Evolutionary conservation across 192 early-diverging fungal species (phyloP).

Genomic region (Entomortierella parvispora): DNA sequence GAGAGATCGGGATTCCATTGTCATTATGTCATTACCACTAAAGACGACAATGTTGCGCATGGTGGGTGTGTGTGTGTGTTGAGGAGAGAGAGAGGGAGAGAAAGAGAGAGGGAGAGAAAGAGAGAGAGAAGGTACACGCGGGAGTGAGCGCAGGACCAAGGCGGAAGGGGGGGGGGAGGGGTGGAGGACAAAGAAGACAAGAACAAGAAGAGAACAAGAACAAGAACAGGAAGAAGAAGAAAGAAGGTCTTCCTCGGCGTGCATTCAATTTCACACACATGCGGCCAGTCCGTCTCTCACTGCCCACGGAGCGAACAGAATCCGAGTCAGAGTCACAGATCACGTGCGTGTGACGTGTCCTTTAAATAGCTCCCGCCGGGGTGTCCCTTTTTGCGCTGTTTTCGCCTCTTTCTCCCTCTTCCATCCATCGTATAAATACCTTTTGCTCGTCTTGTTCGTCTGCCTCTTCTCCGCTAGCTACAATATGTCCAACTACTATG

Average conservation of each 20-base stretch:
- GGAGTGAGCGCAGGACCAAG: neutral
- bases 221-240: neutral
- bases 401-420: neutral
- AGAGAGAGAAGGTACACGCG: neutral
- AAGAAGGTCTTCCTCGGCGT: neutral
- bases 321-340: too few relatives aligned
- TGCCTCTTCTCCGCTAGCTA: neutral
- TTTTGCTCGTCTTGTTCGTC: neutral
- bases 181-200: neutral
- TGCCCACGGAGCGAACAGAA: too few relatives aligned
- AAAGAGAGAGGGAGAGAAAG: neutral
- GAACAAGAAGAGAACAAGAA: neutral
- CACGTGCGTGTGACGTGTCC: neutral
- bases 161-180: neutral
- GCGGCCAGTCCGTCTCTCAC: too few relatives aligned
- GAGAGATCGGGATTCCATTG: too few relatives aligned
- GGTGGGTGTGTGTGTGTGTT: neutral
- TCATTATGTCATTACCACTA: conserved; percentile 39
- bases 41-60: conserved; percentile 89
- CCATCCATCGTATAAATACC: neutral
- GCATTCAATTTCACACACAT: too few relatives aligned
- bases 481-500: conserved; percentile 72
- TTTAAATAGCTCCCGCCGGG: neutral
- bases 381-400: neutral
- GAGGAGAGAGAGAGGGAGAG: neutral